Evolutionary conservation across 352 stramenopile genomes (phyloP).

Genomic region (Phytophthora ohioensis): DNA sequence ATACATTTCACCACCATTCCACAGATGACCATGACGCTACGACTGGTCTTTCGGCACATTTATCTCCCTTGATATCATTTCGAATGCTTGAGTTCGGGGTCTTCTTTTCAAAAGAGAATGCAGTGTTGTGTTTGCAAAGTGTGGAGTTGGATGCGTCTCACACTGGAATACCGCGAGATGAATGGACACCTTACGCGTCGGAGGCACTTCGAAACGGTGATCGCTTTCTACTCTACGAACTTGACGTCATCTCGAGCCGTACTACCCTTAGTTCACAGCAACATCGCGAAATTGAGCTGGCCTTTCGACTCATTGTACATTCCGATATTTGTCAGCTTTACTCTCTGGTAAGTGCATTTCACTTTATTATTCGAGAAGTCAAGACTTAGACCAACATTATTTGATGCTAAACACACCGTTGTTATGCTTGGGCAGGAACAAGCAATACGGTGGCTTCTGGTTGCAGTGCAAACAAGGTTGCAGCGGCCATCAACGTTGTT

Average conservation of each 20-base stretch:
- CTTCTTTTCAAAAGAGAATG: constrained; percentile 45
- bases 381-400: neutral
- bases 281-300: constrained; percentile 10
- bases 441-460: constrained; percentile 26
- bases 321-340: constrained; percentile 39
- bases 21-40: constrained; percentile 13
- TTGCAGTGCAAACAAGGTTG: constrained; percentile 10
- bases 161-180: constrained; percentile 6
- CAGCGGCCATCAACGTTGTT: constrained; percentile 7
- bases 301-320: constrained; percentile 18
- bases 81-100: constrained; percentile 43
- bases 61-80: constrained; percentile 32
- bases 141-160: neutral
- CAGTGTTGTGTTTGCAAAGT: constrained; percentile 18
- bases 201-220: constrained; percentile 29
- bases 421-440: constrained; percentile 13
- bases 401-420: neutral
- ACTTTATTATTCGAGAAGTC: neutral
- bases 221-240: constrained; percentile 40
- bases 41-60: neutral
- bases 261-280: neutral
- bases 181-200: constrained; percentile 41
- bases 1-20: constrained; percentile 46
- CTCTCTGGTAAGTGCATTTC: constrained; percentile 30
- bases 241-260: constrained; percentile 12